Conservation (phyloP, 768 basidiomycete genomes). For the Psilocybe tampanensis region DNA sequence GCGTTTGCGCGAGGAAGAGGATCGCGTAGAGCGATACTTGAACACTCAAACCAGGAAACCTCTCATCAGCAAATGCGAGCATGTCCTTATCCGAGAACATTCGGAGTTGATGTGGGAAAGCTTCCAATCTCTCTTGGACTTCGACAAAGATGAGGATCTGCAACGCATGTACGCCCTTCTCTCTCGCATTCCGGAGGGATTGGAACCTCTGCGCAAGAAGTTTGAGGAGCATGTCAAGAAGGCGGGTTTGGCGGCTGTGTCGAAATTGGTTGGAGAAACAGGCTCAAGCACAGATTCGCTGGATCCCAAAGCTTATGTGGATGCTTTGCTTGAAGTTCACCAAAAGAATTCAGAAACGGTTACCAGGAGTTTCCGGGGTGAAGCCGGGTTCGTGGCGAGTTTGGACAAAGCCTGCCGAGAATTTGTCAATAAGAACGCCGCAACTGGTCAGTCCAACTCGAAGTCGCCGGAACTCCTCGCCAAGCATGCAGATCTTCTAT, state of each 20-base stretch:
- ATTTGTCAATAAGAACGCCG: slow-evolving; percentile 92
- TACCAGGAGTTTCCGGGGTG: slow-evolving; percentile 85
- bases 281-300: slow-evolving; percentile 57
- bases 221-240: slow-evolving; percentile 97
- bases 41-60: slow-evolving; percentile 87
- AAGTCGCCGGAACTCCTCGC: slow-evolving; percentile 93
- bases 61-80: slow-evolving; percentile 83
- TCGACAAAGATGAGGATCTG: slow-evolving; percentile 92
- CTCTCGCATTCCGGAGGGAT: slow-evolving; percentile 85
- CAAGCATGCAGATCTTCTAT: slow-evolving; percentile 85
- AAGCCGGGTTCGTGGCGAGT: slow-evolving; percentile 91
- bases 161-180: slow-evolving; percentile 95
- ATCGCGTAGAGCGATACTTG: slow-evolving; percentile 92
- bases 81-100: slow-evolving; percentile 89
- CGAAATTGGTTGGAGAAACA: slow-evolving; percentile 66
- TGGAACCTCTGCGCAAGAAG: slow-evolving; percentile 87
- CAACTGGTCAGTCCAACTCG: slow-evolving; percentile 81
- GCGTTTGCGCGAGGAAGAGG: slow-evolving; percentile 91
- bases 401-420: slow-evolving; percentile 95
- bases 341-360: slow-evolving; percentile 91
- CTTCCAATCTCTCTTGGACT: slow-evolving; percentile 89
- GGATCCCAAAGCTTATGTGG: slow-evolving; percentile 94
- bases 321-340: slow-evolving; percentile 89
- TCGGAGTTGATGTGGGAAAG: slow-evolving; percentile 87
- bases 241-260: slow-evolving; percentile 80